Evolutionary conservation across 2,329 filamentous ascomycete genomes (phyloP).

Genomic region (Dichotomopilus funicola): DNA sequence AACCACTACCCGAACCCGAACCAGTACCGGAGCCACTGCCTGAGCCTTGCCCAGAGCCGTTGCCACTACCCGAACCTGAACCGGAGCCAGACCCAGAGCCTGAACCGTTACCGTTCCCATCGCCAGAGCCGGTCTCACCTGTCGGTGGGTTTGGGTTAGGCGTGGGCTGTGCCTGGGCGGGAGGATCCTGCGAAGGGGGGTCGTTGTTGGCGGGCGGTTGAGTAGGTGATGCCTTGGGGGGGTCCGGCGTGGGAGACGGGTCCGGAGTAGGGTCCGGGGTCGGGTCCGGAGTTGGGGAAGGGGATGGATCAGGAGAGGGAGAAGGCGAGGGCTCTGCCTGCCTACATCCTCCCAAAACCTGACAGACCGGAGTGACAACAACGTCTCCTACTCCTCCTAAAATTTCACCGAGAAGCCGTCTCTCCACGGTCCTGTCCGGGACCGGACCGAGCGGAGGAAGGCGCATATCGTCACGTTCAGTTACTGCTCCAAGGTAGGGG

Average conservation of each 20-base stretch:
- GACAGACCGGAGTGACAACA: conserved; percentile 4
- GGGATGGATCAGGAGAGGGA: background rate
- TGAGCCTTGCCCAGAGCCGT: background rate
- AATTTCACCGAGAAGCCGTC: conserved; percentile 5
- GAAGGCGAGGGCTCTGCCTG: background rate
- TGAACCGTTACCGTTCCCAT: background rate
- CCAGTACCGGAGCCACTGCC: background rate
- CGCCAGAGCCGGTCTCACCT: background rate
- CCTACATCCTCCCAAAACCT: conserved; percentile 5
- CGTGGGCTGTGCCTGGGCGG: background rate
- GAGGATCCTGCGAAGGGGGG: background rate
- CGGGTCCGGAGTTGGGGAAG: background rate
- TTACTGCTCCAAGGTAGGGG: background rate
- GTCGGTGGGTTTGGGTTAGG: background rate
- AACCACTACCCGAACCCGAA: background rate
- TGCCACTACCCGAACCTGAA: background rate
- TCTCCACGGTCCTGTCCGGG: conserved; percentile 1
- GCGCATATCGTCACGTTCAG: conserved; percentile 7
- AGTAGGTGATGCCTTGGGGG: background rate
- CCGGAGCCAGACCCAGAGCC: conserved; percentile 7
- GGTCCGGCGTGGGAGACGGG: background rate
- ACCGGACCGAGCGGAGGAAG: conserved; percentile 1
- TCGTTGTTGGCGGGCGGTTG: background rate
- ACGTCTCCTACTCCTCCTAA: background rate
- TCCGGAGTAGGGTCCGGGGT: background rate